Evolutionary conservation across 176 grass and related monocot species (phyloP).

Genomic region (Raddia guianensis): DNA sequence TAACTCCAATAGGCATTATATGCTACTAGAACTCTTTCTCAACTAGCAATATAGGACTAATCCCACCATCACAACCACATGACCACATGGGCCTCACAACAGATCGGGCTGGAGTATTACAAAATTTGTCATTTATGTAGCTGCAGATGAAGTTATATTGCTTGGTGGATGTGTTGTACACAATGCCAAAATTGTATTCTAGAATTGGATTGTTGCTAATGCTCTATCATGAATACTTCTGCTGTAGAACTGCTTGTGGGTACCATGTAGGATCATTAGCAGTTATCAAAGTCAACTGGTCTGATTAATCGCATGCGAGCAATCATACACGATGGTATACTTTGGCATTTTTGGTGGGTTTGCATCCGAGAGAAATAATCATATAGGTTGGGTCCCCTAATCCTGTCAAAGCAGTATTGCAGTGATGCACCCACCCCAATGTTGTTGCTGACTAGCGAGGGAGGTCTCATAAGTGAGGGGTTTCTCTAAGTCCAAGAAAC

Average conservation of each 20-base stretch:
- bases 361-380: not conserved
- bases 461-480: not conserved
- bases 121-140: not conserved
- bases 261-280: constrained; percentile 11
- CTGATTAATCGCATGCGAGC: not conserved
- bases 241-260: not conserved
- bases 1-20: no score
- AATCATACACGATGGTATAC: not conserved
- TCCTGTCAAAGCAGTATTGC: not conserved
- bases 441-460: not conserved
- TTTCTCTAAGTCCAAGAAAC: not conserved
- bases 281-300: not conserved
- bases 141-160: not conserved
- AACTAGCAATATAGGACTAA: no score
- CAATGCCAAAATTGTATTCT: not conserved
- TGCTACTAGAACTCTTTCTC: no score
- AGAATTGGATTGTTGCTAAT: not conserved
- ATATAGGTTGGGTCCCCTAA: not conserved
- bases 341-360: not conserved
- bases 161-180: not conserved
- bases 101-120: no score
- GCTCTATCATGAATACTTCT: constrained; percentile 1
- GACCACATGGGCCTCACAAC: no score
- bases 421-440: not conserved
- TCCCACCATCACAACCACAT: no score